Conservation (phyloP, 805 yeast species). For the Candida easanensis region DNA sequence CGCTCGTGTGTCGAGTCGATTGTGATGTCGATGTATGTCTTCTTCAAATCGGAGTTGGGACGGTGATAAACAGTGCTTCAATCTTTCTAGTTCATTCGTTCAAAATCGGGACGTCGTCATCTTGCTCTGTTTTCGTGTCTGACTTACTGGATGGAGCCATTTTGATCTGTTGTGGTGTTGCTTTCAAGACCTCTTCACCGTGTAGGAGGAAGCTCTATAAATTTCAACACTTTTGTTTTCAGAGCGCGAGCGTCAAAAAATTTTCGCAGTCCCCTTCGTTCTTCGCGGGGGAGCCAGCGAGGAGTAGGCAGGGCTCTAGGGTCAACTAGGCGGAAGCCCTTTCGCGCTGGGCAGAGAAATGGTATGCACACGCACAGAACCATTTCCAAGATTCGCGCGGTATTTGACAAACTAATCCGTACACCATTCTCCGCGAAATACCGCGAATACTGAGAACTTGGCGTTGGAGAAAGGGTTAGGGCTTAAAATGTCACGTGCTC, state of each 20-base stretch:
- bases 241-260: conserved; percentile 8
- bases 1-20: background rate
- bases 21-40: background rate
- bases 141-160: conserved; percentile 50
- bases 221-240: conserved; percentile 19
- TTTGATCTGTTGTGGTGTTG: conserved; percentile 24
- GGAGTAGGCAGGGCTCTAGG: too few relatives aligned
- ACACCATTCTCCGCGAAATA: conserved; percentile 14
- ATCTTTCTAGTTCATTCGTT: conserved; percentile 1
- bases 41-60: background rate
- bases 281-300: too few relatives aligned
- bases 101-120: conserved; percentile 2
- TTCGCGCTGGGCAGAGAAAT: conserved; percentile 3
- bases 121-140: conserved; percentile 2
- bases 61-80: conserved; percentile 41
- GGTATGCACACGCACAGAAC: conserved; percentile 15
- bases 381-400: background rate
- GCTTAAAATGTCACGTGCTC: conserved; percentile 13
- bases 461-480: background rate
- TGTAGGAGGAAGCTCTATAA: conserved; percentile 14
- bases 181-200: conserved; percentile 3
- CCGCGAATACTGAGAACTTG: background rate
- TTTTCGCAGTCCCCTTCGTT: conserved; percentile 17
- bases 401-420: conserved; percentile 6
- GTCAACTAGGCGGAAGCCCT: conserved; percentile 3